Evolutionary conservation across 129 eudicot species (phyloP), one percentile per base, ranked within the genome.

Genomic region (Silybum marianum): DNA sequence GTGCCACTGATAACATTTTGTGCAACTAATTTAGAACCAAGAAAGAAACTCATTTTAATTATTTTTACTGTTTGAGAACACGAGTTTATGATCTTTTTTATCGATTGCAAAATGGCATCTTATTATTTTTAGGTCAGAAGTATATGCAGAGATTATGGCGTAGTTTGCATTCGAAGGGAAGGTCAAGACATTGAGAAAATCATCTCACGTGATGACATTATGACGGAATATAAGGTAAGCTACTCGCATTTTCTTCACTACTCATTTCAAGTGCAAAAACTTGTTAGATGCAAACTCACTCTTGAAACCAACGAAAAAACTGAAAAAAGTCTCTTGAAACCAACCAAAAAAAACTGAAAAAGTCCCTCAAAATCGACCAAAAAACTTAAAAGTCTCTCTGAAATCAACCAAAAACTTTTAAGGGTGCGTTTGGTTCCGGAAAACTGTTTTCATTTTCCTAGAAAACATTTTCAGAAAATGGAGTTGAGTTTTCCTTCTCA

Each of bases 91-190:
- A 79, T 19, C 3, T 69, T 67, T 26, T 82, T 14, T 65, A 60
- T 76, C 74, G 73, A 58, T 68, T 54, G 2, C 63, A 18, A 54
- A 54, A 54, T 54, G 63, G 22, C 48, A 26, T 58, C 48, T 6
- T 39, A 16, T 71, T 18, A 16, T 76, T 88, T 58, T 58, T 77
- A 92, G 99, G 93, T 92, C 21, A 80, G 86, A 78, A 78, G 82
- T 54, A 90, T 95, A 85, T 87, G 89, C 80, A 87, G 89, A 85
- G 97, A 95, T 88, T 95, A 87, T 73, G 99, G 97, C 39, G 88
- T 95, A 69, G 97, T 91, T 75, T 95, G 99, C 76, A 89, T 95
- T 19, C 91, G 97, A 1, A 88, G 99, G 86, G 97, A 85, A 80
- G 97, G 96, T 38, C 97, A 91, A 78, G 91, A 95, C 81, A 89